These are phyloP conservation scores for Ganoderma leucocontextum DNA, from an alignment of 1,284 basidiomycete species.

Conservation along the genomic window DNA sequence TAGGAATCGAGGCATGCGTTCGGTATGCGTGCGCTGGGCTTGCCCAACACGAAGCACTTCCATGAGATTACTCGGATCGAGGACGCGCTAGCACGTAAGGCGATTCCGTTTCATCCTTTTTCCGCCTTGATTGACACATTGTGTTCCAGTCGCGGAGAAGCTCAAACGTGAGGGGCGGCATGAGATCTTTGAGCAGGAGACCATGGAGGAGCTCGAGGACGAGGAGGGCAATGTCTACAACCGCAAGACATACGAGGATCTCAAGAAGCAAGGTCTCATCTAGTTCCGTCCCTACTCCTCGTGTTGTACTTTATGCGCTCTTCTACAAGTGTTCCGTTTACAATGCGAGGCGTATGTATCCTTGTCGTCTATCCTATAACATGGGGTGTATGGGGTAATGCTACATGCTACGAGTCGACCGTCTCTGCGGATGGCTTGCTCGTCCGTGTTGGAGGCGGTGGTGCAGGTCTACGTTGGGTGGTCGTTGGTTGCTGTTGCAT, in stretches of 20 bases:
- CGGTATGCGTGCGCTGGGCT: slow-evolving; percentile 96
- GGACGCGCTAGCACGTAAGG: slow-evolving; percentile 90
- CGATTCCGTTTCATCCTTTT: slow-evolving; percentile 32
- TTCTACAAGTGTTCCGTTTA: slow-evolving; percentile 1
- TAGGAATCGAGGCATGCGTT: slow-evolving; percentile 97
- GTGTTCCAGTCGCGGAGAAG: slow-evolving; percentile 85
- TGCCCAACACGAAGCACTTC: slow-evolving; percentile 99
- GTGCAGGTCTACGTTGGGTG: slow-evolving; percentile 37
- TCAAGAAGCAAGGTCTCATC: slow-evolving; percentile 92
- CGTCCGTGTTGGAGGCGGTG: slow-evolving; percentile 45
- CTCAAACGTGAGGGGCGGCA: slow-evolving; percentile 93
- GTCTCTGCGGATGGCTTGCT: slow-evolving; percentile 29
- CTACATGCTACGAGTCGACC: slow-evolving; percentile 17
- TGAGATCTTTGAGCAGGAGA: slow-evolving; percentile 91
- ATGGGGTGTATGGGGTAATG: slow-evolving; percentile 9
- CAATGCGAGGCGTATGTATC: slow-evolving; percentile 4
- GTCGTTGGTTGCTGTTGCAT: slow-evolving; percentile 40
- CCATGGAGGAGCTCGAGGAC: slow-evolving; percentile 96
- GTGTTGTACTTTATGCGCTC: slow-evolving; percentile 7
- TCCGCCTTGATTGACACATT: neutral
- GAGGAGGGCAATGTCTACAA: slow-evolving; percentile 97
- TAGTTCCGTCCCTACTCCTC: slow-evolving; percentile 41
- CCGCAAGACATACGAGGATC: slow-evolving; percentile 89
- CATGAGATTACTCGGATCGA: slow-evolving; percentile 98
- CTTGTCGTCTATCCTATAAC: slow-evolving; percentile 28